A percentile compares a stretch with the other conserved stretches of the same genome.
phyloP scores from a whole-genome alignment of 1,284 basidiomycete genomes.

The Ceratorhiza oryzae-sativae region DNA sequence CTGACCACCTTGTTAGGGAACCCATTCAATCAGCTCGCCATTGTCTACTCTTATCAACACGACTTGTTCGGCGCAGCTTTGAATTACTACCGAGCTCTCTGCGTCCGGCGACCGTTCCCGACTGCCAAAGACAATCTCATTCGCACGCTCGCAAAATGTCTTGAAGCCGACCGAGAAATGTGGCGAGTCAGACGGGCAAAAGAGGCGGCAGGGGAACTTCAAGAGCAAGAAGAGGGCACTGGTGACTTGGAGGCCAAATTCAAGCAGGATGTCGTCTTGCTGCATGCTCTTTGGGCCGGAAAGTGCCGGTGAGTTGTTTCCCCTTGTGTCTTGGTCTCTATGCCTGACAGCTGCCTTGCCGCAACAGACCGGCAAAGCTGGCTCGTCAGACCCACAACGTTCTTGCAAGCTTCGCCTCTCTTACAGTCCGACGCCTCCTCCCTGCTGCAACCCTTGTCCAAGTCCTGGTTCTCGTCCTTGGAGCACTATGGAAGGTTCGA shows the following conservation, averaged over 20 bases:
- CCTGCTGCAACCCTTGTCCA: slow-evolving; percentile 79
- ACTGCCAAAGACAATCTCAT: slow-evolving; percentile 87
- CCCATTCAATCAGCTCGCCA: slow-evolving; percentile 94
- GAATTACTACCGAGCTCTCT: slow-evolving; percentile 92
- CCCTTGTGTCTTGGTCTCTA: background rate
- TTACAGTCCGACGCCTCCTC: slow-evolving; percentile 63
- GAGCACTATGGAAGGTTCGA: slow-evolving; percentile 82
- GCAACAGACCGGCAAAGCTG: slow-evolving; percentile 55
- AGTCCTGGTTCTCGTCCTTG: slow-evolving; percentile 75
- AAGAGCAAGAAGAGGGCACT: background rate
- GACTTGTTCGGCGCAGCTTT: slow-evolving; percentile 84
- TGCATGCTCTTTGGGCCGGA: slow-evolving; percentile 74
- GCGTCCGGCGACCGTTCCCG: slow-evolving; percentile 85
- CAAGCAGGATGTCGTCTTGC: slow-evolving; percentile 72
- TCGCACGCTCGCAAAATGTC: slow-evolving; percentile 69
- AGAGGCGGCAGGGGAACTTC: slow-evolving; percentile 46
- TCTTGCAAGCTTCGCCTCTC: slow-evolving; percentile 63
- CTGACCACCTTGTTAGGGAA: slow-evolving; percentile 62
- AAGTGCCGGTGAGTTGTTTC: slow-evolving; percentile 47
- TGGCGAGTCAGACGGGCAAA: slow-evolving; percentile 52
- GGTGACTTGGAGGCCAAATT: slow-evolving; percentile 51
- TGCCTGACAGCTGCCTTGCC: background rate
- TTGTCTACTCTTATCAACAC: slow-evolving; percentile 82
- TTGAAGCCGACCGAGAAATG: slow-evolving; percentile 62
- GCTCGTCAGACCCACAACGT: slow-evolving; percentile 60